Base-by-base conservation (phyloP, 805 yeast genomes). In the Teunomyces aglyptinius region DNA sequence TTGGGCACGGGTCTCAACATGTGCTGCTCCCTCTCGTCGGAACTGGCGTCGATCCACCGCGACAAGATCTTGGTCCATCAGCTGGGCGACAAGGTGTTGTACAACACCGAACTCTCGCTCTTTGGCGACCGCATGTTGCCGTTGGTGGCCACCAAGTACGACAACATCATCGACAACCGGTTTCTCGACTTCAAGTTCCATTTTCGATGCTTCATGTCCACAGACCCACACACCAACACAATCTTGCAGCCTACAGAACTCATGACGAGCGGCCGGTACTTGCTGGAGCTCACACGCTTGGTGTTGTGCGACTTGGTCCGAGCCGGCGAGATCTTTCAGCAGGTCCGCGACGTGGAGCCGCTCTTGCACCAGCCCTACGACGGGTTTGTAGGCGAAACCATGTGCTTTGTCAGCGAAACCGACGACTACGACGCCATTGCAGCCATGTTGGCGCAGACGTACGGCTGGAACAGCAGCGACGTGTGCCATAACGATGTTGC, bases 1-100 rank as follows among this genome's bases (percentile, higher is more conserved):
- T 61, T 84, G 43, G 90, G 91, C 1, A 85, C 91, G 2, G 91
- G 91, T 1, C 61, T 80, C 44, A 85, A 85, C 54, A 60, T 80
- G 29, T 80, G 81, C 63, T 68, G 80, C 65, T 54, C 67, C 22
- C 60, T 65, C 27, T 38, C 44, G 8, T n/a, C 35, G n/a, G 35
- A n/a, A 6, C 50, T 59, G 7, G 41, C 49, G 1, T 33, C 54
- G 6, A 49, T 64, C 31, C 60, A 56, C n/a, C 42, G 26, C n/a
- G 48, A 45, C 7, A 59, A 59, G 39, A 27, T 42, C 36, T 27
- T 33, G 11, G 22, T 39, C 8, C 38, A n/a, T 13, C 16, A 16
- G 10, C 6, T 11, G 16, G 33, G 29, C 35, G 38, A 45, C 28
- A 48, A 39, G 41, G 55, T 57, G n/a, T 59, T 80, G 18, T 50